Evolutionary conservation across 75 land plant species (phyloP).

Genomic region (Larix kaempferi): DNA sequence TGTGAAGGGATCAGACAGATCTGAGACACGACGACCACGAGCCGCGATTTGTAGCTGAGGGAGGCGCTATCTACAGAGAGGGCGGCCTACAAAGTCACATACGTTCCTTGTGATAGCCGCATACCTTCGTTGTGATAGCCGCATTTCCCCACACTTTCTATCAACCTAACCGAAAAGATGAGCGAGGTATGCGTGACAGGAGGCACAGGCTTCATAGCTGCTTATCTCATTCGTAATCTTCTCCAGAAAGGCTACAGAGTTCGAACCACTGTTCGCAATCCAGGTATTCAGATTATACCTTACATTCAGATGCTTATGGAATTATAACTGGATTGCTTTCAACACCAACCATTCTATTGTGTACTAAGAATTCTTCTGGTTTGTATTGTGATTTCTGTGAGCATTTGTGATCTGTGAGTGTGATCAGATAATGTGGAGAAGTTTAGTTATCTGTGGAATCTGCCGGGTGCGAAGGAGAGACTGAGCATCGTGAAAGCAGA

Average conservation of each 20-base stretch:
- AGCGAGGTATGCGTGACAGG: conserved; percentile 82
- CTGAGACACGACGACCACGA: too few relatives aligned
- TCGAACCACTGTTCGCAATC: conserved; percentile 76
- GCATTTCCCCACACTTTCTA: too few relatives aligned
- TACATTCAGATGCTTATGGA: background rate
- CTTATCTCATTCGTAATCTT: conserved; percentile 58
- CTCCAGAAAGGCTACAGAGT: conserved; percentile 69
- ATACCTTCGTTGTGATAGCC: too few relatives aligned
- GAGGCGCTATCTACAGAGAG: too few relatives aligned
- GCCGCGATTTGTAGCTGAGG: too few relatives aligned
- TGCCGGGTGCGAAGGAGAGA: conserved; percentile 76
- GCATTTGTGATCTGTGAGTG: background rate
- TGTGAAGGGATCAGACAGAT: too few relatives aligned
- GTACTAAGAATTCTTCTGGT: background rate
- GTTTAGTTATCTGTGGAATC: conserved; percentile 57
- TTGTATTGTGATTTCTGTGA: background rate
- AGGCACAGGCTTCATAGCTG: conserved; percentile 92
- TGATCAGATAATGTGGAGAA: conserved; percentile 52
- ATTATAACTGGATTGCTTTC: background rate
- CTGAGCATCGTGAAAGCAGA: conserved; percentile 71
- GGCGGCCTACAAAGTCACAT: too few relatives aligned
- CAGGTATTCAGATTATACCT: conserved; percentile 38
- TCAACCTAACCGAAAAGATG: background rate
- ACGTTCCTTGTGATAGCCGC: too few relatives aligned
- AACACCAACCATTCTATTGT: background rate